phyloP scores from a whole-genome alignment of 257 asterid genomes.

The Forsythia viridissima region DNA sequence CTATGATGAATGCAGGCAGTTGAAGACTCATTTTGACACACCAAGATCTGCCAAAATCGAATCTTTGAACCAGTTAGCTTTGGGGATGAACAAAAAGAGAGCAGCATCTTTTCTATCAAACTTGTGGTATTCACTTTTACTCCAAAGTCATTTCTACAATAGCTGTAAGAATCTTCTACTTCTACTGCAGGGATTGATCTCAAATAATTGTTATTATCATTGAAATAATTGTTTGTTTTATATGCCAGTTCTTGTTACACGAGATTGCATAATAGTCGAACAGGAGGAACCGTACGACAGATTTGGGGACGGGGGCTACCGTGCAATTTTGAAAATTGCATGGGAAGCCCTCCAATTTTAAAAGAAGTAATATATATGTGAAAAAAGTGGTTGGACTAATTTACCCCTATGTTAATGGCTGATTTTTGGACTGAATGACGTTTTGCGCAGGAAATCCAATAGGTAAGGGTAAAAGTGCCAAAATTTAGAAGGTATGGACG shows the following conservation, averaged over 20 bases:
- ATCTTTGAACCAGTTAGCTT: constrained; percentile 66
- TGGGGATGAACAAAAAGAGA: constrained; percentile 68
- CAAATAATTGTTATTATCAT: not conserved
- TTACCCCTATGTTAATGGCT: no score
- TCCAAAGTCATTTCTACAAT: not conserved
- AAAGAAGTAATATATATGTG: no score
- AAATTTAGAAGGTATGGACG: no score
- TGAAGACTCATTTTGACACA: constrained; percentile 85
- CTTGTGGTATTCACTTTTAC: constrained; percentile 55
- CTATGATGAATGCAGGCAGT: constrained; percentile 57
- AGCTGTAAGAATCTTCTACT: not conserved
- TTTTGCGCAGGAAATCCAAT: no score
- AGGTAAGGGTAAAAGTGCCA: no score
- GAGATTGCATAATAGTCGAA: constrained; percentile 52
- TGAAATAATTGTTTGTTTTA: not conserved
- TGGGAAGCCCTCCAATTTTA: no score
- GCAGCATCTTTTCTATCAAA: constrained; percentile 90
- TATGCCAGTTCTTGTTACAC: constrained; percentile 77
- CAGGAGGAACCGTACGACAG: constrained; percentile 74
- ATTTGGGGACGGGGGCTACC: no score
- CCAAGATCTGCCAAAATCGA: constrained; percentile 64
- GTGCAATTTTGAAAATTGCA: no score
- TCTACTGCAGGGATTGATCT: not conserved
- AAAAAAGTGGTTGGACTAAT: no score
- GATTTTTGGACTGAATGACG: no score